Evolutionary conservation across 805 yeast genomes (phyloP).

Genomic region (Starmerella apicola): DNA sequence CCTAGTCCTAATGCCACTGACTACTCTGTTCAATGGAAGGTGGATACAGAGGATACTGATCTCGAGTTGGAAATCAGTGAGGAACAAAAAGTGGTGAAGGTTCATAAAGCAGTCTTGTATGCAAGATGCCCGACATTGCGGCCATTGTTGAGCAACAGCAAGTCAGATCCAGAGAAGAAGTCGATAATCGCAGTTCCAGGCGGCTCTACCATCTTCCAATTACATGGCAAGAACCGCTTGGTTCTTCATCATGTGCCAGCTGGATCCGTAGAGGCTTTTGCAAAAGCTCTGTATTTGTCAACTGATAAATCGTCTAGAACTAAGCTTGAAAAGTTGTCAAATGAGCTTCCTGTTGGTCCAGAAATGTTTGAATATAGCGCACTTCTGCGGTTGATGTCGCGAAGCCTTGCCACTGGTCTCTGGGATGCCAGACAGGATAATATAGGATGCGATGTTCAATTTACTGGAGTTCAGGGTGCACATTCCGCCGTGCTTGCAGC

Average conservation of each 20-base stretch:
- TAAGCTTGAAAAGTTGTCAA: neutral
- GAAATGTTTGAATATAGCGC: constrained; percentile 14
- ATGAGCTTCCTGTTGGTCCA: neutral
- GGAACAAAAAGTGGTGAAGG: neutral
- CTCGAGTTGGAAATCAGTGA: neutral
- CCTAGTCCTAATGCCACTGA: no score
- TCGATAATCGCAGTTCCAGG: constrained; percentile 10
- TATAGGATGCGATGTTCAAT: constrained; percentile 14
- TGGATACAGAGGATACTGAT: neutral
- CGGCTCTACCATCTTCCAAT: constrained; percentile 8
- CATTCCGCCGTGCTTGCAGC: constrained; percentile 8
- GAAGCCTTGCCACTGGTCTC: constrained; percentile 13
- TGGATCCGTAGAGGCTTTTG: constrained; percentile 12
- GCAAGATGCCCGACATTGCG: constrained; percentile 19
- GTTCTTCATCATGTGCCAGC: constrained; percentile 2
- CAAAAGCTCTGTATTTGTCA: constrained; percentile 2
- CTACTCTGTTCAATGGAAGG: neutral
- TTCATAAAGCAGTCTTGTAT: constrained; percentile 13
- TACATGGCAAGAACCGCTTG: neutral
- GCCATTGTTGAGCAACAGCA: neutral
- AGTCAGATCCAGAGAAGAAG: neutral
- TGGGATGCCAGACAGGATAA: constrained; percentile 9
- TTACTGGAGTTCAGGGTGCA: neutral
- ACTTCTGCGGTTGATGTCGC: constrained; percentile 10
- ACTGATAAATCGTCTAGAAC: neutral